Percentiles rank a stretch among this genome's conserved stretches.
Conservation (phyloP, 257 asterid genomes). For the Fraxinus excelsior region DNA sequence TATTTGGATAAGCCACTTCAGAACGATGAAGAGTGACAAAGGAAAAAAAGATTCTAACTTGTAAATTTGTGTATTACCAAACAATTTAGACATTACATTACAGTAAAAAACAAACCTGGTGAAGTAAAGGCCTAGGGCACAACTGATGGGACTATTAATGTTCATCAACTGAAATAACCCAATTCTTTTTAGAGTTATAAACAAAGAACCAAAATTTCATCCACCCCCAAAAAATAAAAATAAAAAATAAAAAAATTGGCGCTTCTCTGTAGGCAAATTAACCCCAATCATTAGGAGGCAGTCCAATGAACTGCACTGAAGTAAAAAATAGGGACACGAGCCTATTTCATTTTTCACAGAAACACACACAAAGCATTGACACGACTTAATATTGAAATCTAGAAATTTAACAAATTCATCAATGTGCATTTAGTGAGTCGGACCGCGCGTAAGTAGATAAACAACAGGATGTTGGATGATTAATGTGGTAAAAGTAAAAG, state of each 20-base stretch:
- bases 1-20: neutral
- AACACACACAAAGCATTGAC: conserved; percentile 10
- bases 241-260: too few relatives aligned
- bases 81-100: neutral
- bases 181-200: too few relatives aligned
- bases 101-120: neutral
- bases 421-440: conserved; percentile 7
- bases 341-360: neutral
- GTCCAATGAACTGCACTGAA: too few relatives aligned
- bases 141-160: too few relatives aligned
- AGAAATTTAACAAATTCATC: conserved; percentile 12
- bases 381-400: neutral
- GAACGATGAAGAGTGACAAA: neutral
- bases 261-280: neutral
- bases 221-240: too few relatives aligned
- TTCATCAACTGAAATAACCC: neutral
- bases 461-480: neutral
- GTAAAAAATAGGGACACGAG: too few relatives aligned
- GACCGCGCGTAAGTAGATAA: neutral
- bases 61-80: neutral
- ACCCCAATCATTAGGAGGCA: too few relatives aligned
- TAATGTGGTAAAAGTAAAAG: neutral
- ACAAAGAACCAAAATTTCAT: neutral
- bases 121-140: neutral
- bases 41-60: neutral